Evolutionary conservation across 768 basidiomycete species (phyloP).

Genomic region (Trametes cubensis): DNA sequence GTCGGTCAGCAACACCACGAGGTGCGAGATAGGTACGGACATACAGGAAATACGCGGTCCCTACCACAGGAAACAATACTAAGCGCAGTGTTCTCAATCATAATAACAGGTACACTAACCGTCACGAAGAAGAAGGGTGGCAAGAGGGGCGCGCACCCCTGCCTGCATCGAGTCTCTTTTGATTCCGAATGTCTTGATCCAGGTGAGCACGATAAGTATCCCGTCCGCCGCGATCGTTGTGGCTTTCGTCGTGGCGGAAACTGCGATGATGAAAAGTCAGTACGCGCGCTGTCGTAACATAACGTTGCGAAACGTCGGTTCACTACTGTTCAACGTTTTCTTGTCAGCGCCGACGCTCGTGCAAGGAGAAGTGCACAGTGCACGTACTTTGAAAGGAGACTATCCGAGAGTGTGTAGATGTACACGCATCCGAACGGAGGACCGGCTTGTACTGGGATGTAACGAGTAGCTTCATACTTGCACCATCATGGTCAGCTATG

Average conservation of each 20-base stretch:
- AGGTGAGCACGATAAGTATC: constrained; percentile 18
- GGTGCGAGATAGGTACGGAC: background rate
- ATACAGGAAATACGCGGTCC: constrained; percentile 23
- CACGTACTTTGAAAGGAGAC: background rate
- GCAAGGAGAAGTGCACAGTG: background rate
- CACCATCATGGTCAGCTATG: background rate
- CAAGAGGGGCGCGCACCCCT: constrained; percentile 13
- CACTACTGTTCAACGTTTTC: background rate
- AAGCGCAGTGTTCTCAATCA: too few species aligned
- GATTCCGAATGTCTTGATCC: constrained; percentile 24
- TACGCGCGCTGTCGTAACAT: background rate
- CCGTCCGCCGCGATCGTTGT: constrained; percentile 15
- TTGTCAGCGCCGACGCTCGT: background rate
- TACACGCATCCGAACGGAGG: constrained; percentile 24
- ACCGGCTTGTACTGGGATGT: constrained; percentile 18
- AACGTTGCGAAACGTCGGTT: background rate
- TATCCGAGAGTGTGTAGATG: background rate
- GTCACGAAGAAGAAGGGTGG: constrained; percentile 17
- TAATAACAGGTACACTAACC: background rate
- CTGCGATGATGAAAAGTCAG: background rate
- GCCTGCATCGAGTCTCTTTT: background rate
- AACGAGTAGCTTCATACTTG: constrained; percentile 12
- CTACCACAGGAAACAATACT: background rate
- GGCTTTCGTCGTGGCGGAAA: constrained; percentile 3
- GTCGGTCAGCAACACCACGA: background rate